Base-by-base conservation (phyloP, 805 yeast species). In the Nakazawaea holstii region DNA sequence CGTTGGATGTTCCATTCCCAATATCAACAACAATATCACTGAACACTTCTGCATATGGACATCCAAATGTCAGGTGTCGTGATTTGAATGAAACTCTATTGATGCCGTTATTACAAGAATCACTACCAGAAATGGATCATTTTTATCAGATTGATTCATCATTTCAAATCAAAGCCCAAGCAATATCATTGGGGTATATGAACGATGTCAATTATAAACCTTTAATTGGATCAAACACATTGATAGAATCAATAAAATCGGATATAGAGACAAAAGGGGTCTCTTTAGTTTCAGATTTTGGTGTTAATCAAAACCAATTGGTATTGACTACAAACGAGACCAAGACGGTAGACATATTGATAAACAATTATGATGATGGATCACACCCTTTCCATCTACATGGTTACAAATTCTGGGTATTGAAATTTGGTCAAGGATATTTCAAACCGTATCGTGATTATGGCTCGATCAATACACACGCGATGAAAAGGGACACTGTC, bases 331-430 rank as follows among this genome's bases (percentile, higher is more conserved):
- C 24, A 75, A 77, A 49, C 58, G 70, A 8, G 78, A 76, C 45
- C 85, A 83, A 42, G 74, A 82, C 38, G 3, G 73, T 90, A 39
- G 96, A 90, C 55, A 66, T 90, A 38, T 84, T 88, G 1, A 61
- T 90, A 38, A 85, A 88, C 60, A 91, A 90, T 60, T 73, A 72
- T 58, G 97, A 90, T 62, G 82, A 85, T 6, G 87, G 89, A 49
- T 80, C 80, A 52, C 91, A 84, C 62, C 89, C 89, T 14, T 84
- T 84, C 79, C 91, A 84, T 63, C 71, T 84, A 55, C 91, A 84
- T 58, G 91, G 91, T 13, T 89, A 84, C 60, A 73, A 64, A 39
- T 83, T 84, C 35, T 49, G 52, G 52, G 42, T 51, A 3, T 26
- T 51, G 36, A 42, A 46, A 39, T n/a, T 32, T 3, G 51, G 45